Conservation (phyloP, 179 eudicot species). For the Silene noctiflora region DNA sequence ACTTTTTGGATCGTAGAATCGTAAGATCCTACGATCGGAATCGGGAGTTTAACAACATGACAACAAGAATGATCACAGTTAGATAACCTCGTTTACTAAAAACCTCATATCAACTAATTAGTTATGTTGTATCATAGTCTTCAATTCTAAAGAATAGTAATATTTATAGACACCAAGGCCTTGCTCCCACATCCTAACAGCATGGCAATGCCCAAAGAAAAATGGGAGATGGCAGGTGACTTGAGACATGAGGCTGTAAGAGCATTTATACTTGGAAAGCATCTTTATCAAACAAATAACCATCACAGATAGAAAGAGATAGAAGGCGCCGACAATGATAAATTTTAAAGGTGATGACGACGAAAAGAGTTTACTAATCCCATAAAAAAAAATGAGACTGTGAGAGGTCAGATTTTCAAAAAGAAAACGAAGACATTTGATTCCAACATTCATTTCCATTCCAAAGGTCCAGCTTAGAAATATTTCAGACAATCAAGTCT, state of each 20-base stretch:
- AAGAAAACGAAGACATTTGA: not conserved
- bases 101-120: not conserved
- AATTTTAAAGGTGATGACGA: not conserved
- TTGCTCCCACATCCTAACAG: not conserved
- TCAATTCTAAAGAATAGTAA: not conserved
- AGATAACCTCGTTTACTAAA: too few species aligned
- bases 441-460: not conserved
- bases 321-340: not conserved
- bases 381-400: not conserved
- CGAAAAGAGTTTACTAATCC: not conserved
- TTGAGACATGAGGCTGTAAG: not conserved
- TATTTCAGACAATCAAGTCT: not conserved
- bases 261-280: slow-evolving; percentile 2
- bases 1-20: too few species aligned
- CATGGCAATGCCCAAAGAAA: not conserved
- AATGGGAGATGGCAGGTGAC: not conserved
- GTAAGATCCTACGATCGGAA: too few species aligned
- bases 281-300: not conserved
- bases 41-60: too few species aligned
- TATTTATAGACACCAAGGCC: not conserved
- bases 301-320: not conserved
- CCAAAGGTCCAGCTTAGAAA: not conserved
- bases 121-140: not conserved
- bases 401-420: not conserved
- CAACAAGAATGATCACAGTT: too few species aligned